Base-by-base conservation (phyloP, 805 yeast genomes). In the Monosporozyma unispora region DNA sequence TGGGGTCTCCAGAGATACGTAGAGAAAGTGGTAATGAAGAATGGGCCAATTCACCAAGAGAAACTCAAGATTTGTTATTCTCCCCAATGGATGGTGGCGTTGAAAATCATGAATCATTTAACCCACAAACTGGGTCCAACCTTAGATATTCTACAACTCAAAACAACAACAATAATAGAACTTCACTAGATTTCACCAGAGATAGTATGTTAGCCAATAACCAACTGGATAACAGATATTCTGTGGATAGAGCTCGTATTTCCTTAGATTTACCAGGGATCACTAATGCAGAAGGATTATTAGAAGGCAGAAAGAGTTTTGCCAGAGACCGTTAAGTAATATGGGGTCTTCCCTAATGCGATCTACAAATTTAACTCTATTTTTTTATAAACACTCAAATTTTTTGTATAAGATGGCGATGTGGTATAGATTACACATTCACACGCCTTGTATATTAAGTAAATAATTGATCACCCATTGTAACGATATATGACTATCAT, bases 251-350 rank as follows among this genome's bases (percentile, higher is more conserved):
- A 43, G 73, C 73, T 1, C 64, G 74, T 56, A 54, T 67, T 2
- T 71, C 75, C 5, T 54, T 70, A 27, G 75, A 71, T 14, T 53
- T 71, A 28, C 75, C 75, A 4, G 74, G 75, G 12, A 57, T 69
- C 22, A 70, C 73, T 0, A 66, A 62, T 46, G 75, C 75, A 1
- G 47, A 46, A 23, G 47, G 44, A 10, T 16, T 48, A 9, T 23
- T 52, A 7, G 50, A 52, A 14, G 50, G 47, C 9, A 50, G 55
- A 25, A 52, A 48, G 38, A 52, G 55, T 47, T 44, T 50, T 21
- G 45, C 46, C 6, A 27, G 39, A 10, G 45, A 49, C n/a, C 48
- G 49, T 39, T 40, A 46, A 31, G 16, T n/a, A n/a, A n/a, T n/a
- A n/a, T n/a, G n/a, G n/a, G n/a, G n/a, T n/a, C n/a, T n/a, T n/a